Base-by-base conservation (phyloP, 106 monocot species). In the Triglochin maritima region DNA sequence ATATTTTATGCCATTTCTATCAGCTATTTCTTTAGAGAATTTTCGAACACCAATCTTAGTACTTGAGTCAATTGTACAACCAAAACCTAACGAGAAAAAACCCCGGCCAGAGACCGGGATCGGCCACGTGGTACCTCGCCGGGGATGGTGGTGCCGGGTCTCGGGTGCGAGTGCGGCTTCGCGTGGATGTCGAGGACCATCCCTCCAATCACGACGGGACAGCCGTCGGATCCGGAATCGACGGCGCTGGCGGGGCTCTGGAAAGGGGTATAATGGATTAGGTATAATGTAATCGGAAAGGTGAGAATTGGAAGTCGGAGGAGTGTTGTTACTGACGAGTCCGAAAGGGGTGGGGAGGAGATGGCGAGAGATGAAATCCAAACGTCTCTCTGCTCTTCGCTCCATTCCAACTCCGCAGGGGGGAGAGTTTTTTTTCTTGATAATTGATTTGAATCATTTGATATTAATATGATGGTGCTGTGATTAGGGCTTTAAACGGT, bases 121-220 rank as follows among this genome's bases (percentile, higher is more conserved):
- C 29, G 29, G 29, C 29, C 29, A 29, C 0, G 29, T 29, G 29
- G 29, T 79, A 89, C 94, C 80, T 71, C 74, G 41, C 94, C 94
- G 6, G 82, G 86, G 4, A 69, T 77, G 10, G 94, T 94, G 3
- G 89, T 89, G 56, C 82, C 86, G 7, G 82, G 89, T 47, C 68
- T 55, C 9, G 77, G 71, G 49, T 60, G 49, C 4, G 70, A 9
- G 13, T 51, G 48, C 29, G 89, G 89, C 76, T 77, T 87, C 13
- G 84, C 94, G 7, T 87, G 78, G 56, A 94, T 79, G 57, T 94
- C 93, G 64, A 89, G 55, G 51, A 94, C 84, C 94, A 89, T 87
- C 12, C 89, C 94, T 47, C 94, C 94, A 1, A 94, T 78, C 12
- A 94, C 72, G 49, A 89, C 80, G 3, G 86, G 86, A 5, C 42